Conservation (phyloP, 495 filamentous ascomycete genomes). For the Cudoniella acicularis region DNA sequence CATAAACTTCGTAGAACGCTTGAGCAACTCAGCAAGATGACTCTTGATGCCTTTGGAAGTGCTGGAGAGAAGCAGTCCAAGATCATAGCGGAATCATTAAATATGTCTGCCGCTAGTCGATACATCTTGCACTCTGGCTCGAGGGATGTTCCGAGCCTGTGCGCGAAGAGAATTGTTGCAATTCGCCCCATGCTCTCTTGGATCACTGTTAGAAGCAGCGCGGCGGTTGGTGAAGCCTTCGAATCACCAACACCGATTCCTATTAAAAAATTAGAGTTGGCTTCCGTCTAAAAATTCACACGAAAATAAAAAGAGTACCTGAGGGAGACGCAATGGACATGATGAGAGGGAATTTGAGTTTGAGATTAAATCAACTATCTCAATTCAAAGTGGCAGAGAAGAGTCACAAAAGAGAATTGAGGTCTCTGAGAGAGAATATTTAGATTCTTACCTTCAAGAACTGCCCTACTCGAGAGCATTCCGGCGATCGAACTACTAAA, state of each 20-base stretch:
- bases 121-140: slow-evolving; percentile 95
- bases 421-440: slow-evolving; percentile 1
- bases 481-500: slow-evolving; percentile 93
- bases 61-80: slow-evolving; percentile 83
- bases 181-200: slow-evolving; percentile 82
- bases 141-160: slow-evolving; percentile 78
- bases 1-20: slow-evolving; percentile 80
- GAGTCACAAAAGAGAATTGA: not conserved
- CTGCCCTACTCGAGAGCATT: slow-evolving; percentile 80
- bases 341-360: not conserved
- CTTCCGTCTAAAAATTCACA: not conserved
- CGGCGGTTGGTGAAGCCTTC: slow-evolving; percentile 77
- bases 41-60: slow-evolving; percentile 63
- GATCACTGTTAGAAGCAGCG: slow-evolving; percentile 79
- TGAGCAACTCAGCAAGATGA: slow-evolving; percentile 67
- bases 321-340: not conserved
- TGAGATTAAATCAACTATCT: too few species aligned
- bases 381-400: not conserved
- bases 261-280: not conserved
- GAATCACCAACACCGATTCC: slow-evolving; percentile 89
- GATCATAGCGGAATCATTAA: slow-evolving; percentile 89
- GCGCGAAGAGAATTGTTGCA: slow-evolving; percentile 88
- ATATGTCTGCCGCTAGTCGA: slow-evolving; percentile 82
- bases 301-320: not conserved
- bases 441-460: slow-evolving; percentile 65